Percentiles rank a stretch among this genome's conserved stretches.
Conservation (phyloP, 352 stramenopile species). For the Phytophthora pini region DNA sequence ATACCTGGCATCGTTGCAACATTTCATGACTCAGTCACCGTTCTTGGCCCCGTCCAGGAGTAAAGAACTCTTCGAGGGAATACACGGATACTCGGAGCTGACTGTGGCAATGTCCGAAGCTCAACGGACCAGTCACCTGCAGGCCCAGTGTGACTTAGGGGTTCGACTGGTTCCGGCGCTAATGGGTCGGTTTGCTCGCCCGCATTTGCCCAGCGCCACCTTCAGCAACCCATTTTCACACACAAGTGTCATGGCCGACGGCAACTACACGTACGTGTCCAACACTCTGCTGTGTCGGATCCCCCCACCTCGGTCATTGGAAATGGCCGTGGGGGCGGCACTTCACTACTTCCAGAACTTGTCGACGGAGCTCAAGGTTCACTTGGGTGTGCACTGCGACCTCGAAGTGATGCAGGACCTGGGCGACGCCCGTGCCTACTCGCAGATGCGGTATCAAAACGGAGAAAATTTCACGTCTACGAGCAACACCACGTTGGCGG, state of each 20-base stretch:
- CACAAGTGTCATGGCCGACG: slow-evolving; percentile 65
- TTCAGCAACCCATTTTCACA: slow-evolving; percentile 57
- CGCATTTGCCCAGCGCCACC: slow-evolving; percentile 37
- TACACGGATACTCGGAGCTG: slow-evolving; percentile 50
- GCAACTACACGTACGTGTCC: slow-evolving; percentile 52
- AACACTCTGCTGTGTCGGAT: slow-evolving; percentile 61
- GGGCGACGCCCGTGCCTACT: slow-evolving; percentile 38
- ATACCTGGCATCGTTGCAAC: slow-evolving; percentile 67
- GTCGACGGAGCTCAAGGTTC: slow-evolving; percentile 36
- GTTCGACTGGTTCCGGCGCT: slow-evolving; percentile 44
- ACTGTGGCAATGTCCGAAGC: slow-evolving; percentile 4
- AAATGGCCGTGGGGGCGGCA: slow-evolving; percentile 36
- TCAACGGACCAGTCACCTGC: slow-evolving; percentile 45
- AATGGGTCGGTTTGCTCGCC: slow-evolving; percentile 44
- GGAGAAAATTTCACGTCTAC: slow-evolving; percentile 39
- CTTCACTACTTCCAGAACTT: slow-evolving; percentile 52
- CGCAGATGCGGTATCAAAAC: slow-evolving; percentile 53
- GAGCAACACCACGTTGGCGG: slow-evolving; percentile 51
- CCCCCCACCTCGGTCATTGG: slow-evolving; percentile 41
- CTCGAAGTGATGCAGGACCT: slow-evolving; percentile 47
- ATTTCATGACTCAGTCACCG: slow-evolving; percentile 56
- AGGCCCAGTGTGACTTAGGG: slow-evolving; percentile 42
- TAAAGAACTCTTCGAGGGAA: slow-evolving; percentile 61
- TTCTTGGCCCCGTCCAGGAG: slow-evolving; percentile 49
- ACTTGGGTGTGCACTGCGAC: slow-evolving; percentile 37